These are phyloP conservation scores for Theobroma grandiflorum DNA, from an alignment of 441 rosid species.

Conservation along the genomic window DNA sequence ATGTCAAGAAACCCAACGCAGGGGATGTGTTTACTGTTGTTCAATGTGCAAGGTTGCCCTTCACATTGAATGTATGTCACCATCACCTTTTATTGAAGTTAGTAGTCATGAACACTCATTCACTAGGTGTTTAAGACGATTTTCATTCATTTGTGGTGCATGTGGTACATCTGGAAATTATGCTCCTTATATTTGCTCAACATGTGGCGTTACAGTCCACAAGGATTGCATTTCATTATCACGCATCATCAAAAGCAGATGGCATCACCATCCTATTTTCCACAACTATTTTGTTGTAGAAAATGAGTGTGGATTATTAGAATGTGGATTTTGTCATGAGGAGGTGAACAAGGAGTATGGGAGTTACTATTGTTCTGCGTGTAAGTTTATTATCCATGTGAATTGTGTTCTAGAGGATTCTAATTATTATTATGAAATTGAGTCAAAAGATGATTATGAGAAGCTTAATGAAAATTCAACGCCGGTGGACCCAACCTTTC, in stretches of 20 bases:
- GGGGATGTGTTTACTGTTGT: not conserved
- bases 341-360: not conserved
- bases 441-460: not conserved
- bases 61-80: not conserved
- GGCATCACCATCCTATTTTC: constrained; percentile 5
- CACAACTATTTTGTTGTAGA: not conserved
- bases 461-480: not conserved
- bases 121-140: not conserved
- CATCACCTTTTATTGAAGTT: not conserved
- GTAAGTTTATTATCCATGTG: not conserved
- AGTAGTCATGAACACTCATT: not conserved
- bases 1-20: not conserved
- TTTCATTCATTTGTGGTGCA: not conserved
- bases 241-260: not conserved
- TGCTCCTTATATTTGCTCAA: not conserved
- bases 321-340: not conserved
- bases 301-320: not conserved
- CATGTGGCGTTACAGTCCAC: not conserved
- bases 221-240: not conserved
- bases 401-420: not conserved
- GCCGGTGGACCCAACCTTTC: not conserved
- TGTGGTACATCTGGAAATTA: not conserved
- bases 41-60: not conserved
- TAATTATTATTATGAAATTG: not conserved
- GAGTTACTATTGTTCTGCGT: not conserved